Evolutionary conservation across 441 rosid species (phyloP), one percentile per base, ranked within the genome.

Genomic region (Syzygium syzygioides): DNA sequence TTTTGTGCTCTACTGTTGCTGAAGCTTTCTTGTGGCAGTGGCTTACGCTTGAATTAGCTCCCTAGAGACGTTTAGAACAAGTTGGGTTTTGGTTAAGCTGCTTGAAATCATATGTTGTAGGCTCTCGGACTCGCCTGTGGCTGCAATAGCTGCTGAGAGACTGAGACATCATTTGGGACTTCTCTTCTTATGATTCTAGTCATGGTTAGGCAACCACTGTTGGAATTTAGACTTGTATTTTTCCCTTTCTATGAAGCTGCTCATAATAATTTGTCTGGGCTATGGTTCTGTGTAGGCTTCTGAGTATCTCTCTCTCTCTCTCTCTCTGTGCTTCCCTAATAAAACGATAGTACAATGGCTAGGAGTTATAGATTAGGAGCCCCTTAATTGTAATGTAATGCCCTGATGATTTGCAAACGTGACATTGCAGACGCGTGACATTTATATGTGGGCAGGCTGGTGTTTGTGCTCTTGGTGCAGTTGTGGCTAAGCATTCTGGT

Each of bases 381-480:
- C n/a, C 26, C 17, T 54, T 55, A 55, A 55, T 85, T 23, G 12
- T 55, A 45, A 85, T 55, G 17, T 34, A 54, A 54, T 59, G 87
- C 48, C 87, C 20, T 55, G 17, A 6, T 71, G 83, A 71, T 3
- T 20, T 71, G 52, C 52, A 87, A 86, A 45, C 84, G 17, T 90
- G 84, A 41, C 86, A 55, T 79, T 85, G 88, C 88, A 95, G 97
- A 87, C 93, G 87, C 57, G 94, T 94, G 89, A 93, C 96, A 14
- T 95, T 95, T 88, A 91, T 95, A 85, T 94, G 96, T 66, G 97
- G 97, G 34, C 90, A 89, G 37, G 95, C 97, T 91, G 97, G 98
- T 83, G 95, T 96, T 87, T 94, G 86, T 92, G 96, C 97, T 87
- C 94, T 96, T 55, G 98, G 96, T 88, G 98, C 96, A 88, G 96